A percentile compares a stretch with the other conserved stretches of the same genome.
Conservation (phyloP, 345 rosid genomes). For the Alliaria petiolata region DNA sequence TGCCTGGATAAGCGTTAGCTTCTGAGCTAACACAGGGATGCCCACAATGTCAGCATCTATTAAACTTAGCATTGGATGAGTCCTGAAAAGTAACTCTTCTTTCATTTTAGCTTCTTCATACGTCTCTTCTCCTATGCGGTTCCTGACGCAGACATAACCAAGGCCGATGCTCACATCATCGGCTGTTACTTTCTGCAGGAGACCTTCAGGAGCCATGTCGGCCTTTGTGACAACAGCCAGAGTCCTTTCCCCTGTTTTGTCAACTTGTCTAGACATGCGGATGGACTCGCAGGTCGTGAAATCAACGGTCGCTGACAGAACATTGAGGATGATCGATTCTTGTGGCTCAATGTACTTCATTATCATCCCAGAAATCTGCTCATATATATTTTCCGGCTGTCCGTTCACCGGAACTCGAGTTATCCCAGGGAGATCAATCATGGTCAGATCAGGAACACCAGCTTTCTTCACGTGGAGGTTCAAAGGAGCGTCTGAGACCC, state of each 20-base stretch:
- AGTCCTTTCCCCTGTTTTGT: slow-evolving; percentile 40
- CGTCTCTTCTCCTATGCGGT: slow-evolving; percentile 37
- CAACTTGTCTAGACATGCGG: slow-evolving; percentile 45
- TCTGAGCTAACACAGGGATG: slow-evolving; percentile 37
- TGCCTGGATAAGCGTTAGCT: slow-evolving; percentile 34
- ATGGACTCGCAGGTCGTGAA: neutral
- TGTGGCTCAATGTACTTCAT: slow-evolving; percentile 48
- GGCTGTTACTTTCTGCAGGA: slow-evolving; percentile 38
- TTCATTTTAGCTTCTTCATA: slow-evolving; percentile 26
- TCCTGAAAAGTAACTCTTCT: slow-evolving; percentile 29
- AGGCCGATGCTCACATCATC: slow-evolving; percentile 34
- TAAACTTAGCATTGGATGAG: slow-evolving; percentile 26
- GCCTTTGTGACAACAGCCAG: slow-evolving; percentile 50
- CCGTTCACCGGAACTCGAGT: slow-evolving; percentile 50
- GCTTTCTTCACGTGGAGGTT: slow-evolving; percentile 45
- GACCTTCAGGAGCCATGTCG: slow-evolving; percentile 47
- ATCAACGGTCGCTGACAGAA: neutral
- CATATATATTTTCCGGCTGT: slow-evolving; percentile 51
- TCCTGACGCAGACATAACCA: slow-evolving; percentile 48
- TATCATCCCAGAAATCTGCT: slow-evolving; percentile 41
- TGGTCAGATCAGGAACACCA: slow-evolving; percentile 55
- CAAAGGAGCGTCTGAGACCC: slow-evolving; percentile 39
- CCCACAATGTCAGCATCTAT: slow-evolving; percentile 36
- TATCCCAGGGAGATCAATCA: slow-evolving; percentile 68
- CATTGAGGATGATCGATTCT: slow-evolving; percentile 39